Conservation (phyloP, 148 eudicot genomes). For the Spergularia bocconei region DNA sequence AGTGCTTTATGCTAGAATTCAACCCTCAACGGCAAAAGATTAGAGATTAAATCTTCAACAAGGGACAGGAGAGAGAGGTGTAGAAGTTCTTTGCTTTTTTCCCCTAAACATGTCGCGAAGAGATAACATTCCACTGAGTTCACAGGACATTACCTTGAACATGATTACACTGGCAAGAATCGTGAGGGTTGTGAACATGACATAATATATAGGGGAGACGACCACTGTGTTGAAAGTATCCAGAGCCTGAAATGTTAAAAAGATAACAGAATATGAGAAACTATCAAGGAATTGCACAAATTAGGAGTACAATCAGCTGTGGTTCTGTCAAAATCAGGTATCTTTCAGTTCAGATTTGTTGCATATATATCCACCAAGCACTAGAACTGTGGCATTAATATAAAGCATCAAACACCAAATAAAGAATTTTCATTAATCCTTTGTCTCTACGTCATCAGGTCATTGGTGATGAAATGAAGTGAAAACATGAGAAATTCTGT, state of each 20-base stretch:
- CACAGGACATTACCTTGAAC: constrained; percentile 48
- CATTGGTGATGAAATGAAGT: neutral
- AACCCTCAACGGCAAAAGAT: neutral
- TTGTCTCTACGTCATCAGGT: too few relatives aligned
- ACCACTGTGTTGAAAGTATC: constrained; percentile 60
- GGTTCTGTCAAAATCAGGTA: neutral
- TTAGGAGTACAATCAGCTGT: neutral
- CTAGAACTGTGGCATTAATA: too few relatives aligned
- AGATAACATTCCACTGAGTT: neutral
- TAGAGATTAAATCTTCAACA: neutral
- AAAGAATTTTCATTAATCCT: too few relatives aligned
- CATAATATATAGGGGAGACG: constrained; percentile 67
- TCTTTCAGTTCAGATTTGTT: neutral
- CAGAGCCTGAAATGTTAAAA: constrained; percentile 50
- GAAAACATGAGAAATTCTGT: neutral
- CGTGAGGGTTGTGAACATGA: constrained; percentile 65
- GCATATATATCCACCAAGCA: neutral
- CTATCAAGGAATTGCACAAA: neutral
- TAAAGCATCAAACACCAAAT: too few relatives aligned
- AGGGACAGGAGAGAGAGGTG: neutral
- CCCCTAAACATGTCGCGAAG: neutral
- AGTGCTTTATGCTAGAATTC: neutral
- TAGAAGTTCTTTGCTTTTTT: neutral
- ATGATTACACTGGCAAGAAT: constrained; percentile 60
- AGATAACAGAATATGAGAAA: neutral